A percentile compares a stretch with the other conserved stretches of the same genome.
Conservation (phyloP, 129 eudicot genomes). For the Heracleum sosnowskyi region DNA sequence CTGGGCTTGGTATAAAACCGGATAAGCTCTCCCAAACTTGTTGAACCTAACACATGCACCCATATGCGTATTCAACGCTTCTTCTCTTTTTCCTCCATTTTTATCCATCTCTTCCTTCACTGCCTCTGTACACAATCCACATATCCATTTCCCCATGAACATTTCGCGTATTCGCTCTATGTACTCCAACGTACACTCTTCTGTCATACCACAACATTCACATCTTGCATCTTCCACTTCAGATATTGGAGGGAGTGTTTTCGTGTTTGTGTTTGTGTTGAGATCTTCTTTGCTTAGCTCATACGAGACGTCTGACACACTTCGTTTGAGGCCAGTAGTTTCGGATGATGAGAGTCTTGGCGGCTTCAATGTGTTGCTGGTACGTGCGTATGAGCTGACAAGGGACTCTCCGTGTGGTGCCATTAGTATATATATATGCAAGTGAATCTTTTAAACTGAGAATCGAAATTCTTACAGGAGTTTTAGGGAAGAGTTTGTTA, state of each 20-base stretch:
- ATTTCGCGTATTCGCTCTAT: constrained; percentile 42
- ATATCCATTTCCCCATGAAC: constrained; percentile 62
- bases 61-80: constrained; percentile 60
- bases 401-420: constrained; percentile 49
- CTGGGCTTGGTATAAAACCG: constrained; percentile 64
- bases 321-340: constrained; percentile 45
- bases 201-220: constrained; percentile 77
- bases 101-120: constrained; percentile 69
- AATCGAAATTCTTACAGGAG: not conserved
- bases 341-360: constrained; percentile 34
- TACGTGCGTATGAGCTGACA: constrained; percentile 13
- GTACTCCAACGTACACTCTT: constrained; percentile 72
- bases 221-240: constrained; percentile 70
- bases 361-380: constrained; percentile 22
- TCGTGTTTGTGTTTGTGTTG: not conserved
- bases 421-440: constrained; percentile 20
- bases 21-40: constrained; percentile 61
- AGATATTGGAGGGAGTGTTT: constrained; percentile 36
- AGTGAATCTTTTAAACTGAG: not conserved
- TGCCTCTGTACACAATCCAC: constrained; percentile 75
- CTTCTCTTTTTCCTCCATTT: constrained; percentile 61
- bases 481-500: not conserved
- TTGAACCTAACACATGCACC: constrained; percentile 64
- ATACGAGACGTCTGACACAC: constrained; percentile 55
- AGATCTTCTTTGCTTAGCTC: constrained; percentile 43